Conservation (phyloP, 441 rosid species). For the Biscutella laevigata region DNA sequence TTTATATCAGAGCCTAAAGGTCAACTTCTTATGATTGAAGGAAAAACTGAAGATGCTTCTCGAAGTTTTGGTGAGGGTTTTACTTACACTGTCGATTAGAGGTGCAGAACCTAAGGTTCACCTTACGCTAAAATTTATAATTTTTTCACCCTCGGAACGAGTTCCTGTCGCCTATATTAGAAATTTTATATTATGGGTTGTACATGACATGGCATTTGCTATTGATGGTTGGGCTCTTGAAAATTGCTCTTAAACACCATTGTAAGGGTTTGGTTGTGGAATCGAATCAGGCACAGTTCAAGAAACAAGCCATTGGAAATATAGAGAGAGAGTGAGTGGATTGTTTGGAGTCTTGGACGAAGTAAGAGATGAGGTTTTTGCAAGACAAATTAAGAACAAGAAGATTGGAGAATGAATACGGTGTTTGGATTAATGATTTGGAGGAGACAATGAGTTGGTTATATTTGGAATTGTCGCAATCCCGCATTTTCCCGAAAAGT, state of each 20-base stretch:
- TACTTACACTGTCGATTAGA: constrained; percentile 92
- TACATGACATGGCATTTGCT: constrained; percentile 92
- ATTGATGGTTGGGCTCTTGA: constrained; percentile 97
- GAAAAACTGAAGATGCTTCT: constrained; percentile 84
- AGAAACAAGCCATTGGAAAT: too few relatives aligned
- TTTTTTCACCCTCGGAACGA: constrained; percentile 1
- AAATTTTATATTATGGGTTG: neutral
- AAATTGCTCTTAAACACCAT: constrained; percentile 78
- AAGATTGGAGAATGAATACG: too few relatives aligned
- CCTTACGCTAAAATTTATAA: constrained; percentile 9
- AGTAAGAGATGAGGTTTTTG: too few relatives aligned
- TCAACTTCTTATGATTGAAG: constrained; percentile 90
- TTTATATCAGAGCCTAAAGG: constrained; percentile 81
- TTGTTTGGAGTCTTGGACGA: too few relatives aligned
- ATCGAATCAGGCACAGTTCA: too few relatives aligned
- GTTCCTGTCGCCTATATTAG: neutral
- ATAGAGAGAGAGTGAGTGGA: too few relatives aligned
- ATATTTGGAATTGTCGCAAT: too few relatives aligned
- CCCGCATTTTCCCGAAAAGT: too few relatives aligned
- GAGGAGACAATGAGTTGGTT: too few relatives aligned
- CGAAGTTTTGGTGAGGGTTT: constrained; percentile 83
- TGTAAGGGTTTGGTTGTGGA: constrained; percentile 87
- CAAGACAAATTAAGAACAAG: too few relatives aligned
- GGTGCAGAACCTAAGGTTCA: constrained; percentile 91
- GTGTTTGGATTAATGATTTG: too few relatives aligned